These are phyloP conservation scores for Fusarium succisae DNA, from an alignment of 2,329 filamentous ascomycete genomes.

Conservation along the genomic window DNA sequence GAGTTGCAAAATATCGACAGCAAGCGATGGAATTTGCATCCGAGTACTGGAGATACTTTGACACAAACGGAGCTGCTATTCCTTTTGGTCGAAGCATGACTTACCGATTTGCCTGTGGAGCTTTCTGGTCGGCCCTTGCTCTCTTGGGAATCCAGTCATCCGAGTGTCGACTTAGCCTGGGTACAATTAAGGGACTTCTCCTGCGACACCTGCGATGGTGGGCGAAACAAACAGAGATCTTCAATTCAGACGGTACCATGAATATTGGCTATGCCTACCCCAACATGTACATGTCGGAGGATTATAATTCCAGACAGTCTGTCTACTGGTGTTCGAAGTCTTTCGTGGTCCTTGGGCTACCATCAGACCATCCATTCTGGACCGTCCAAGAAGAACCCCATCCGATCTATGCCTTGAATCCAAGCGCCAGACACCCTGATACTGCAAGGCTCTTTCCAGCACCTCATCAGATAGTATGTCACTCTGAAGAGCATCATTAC, in stretches of 20 bases:
- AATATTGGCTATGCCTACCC: constrained; percentile 54
- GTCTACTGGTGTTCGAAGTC: constrained; percentile 64
- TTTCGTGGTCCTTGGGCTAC: constrained; percentile 53
- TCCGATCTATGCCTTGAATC: constrained; percentile 2
- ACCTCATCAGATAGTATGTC: constrained; percentile 57
- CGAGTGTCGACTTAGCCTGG: constrained; percentile 52
- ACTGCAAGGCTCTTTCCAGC: constrained; percentile 12
- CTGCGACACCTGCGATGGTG: constrained; percentile 62
- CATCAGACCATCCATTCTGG: constrained; percentile 56
- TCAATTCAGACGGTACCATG: constrained; percentile 59
- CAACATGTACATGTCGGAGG: constrained; percentile 58
- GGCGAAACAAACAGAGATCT: constrained; percentile 53
- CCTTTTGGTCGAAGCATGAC: constrained; percentile 61
- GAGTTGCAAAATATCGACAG: constrained; percentile 41
- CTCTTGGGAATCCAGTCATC: constrained; percentile 52
- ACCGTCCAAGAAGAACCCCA: constrained; percentile 48
- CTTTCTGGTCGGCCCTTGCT: constrained; percentile 57
- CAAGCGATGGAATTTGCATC: constrained; percentile 39
- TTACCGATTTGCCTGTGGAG: constrained; percentile 62
- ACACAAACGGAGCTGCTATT: constrained; percentile 57
- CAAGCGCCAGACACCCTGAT: not conserved
- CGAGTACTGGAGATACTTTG: constrained; percentile 60
- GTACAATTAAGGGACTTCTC: constrained; percentile 59
- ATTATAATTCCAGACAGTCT: constrained; percentile 66
- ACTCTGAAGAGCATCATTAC: constrained; percentile 53